Base-by-base conservation (phyloP, 805 yeast genomes). In the Ascoidea rubescens region DNA sequence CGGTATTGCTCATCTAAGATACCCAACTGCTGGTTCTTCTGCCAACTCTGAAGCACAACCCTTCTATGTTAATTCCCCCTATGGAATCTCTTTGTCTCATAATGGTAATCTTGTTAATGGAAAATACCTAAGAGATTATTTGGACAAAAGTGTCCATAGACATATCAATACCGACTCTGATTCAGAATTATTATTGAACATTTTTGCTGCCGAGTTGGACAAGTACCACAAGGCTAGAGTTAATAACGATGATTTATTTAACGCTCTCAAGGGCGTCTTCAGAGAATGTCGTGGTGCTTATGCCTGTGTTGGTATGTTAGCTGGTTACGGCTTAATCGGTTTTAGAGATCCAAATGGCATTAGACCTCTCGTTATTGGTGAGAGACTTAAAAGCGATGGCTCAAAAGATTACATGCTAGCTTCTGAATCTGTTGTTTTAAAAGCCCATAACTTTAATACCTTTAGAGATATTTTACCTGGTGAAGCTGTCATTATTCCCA, bases 11-110 rank as follows among this genome's bases (percentile, higher is more conserved):
- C 99, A 93, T 65, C 70, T 93, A 63, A 79, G 99, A 60, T 93
- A 93, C 65, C 99, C 99, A 51, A 93, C 99, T 30, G 98, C 98
- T 45, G 99, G 99, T 17, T 84, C 96, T 4, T 79, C 87, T 59
- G 91, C 98, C 48, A 91, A 89, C 56, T 82, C 95, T 53, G 99
- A 93, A 70, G 99, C 99, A 4, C 99, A 93, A 71, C 99, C 99
- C 5, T 93, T 93, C 64, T 93, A 93, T 64, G 99, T 93, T 57
- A 93, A 93, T 71, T 81, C 96, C 47, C 99, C 99, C 1, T 93
- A 89, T 63, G 99, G 99, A 53, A 84, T 93, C 56, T 78, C 86
- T 48, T 65, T 93, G 64, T 79, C 91, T 52, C 99, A 93, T 68
- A 91, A 93, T 66, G 99, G 99, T 63, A 93, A 93, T 67, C 74